A percentile compares a stretch with the other conserved stretches of the same genome.
Conservation (phyloP, 495 filamentous ascomycete genomes). For the Lepraria neglecta region DNA sequence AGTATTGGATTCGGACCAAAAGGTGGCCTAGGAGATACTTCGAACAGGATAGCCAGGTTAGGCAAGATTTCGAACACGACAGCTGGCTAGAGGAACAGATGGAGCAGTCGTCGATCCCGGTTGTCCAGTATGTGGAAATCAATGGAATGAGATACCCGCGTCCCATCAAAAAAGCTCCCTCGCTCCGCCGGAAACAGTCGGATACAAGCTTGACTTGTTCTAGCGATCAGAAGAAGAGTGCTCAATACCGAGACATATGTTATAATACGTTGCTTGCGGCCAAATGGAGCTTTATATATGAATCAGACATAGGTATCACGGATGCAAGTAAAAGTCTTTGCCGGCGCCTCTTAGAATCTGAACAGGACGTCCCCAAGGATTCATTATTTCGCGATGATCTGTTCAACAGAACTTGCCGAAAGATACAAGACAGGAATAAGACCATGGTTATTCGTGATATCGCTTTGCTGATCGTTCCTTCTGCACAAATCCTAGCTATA, state of each 20-base stretch:
- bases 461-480: slow-evolving; percentile 35
- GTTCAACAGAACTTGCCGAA: slow-evolving; percentile 32
- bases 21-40: too few species aligned
- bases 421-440: slow-evolving; percentile 34
- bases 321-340: slow-evolving; percentile 29
- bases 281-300: slow-evolving; percentile 39
- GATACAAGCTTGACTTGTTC: too few species aligned
- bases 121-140: too few species aligned
- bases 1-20: slow-evolving; percentile 17
- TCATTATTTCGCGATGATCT: slow-evolving; percentile 36
- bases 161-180: too few species aligned
- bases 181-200: too few species aligned
- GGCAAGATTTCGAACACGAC: slow-evolving; percentile 22
- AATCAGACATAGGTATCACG: slow-evolving; percentile 31
- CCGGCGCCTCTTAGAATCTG: slow-evolving; percentile 29
- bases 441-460: slow-evolving; percentile 38
- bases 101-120: too few species aligned
- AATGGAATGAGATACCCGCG: too few species aligned
- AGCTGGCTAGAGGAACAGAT: slow-evolving; percentile 22
- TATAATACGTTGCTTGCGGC: slow-evolving; percentile 34
- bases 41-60: slow-evolving; percentile 17
- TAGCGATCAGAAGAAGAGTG: too few species aligned
- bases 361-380: slow-evolving; percentile 33
- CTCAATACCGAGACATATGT: slow-evolving; percentile 33
- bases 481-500: slow-evolving; percentile 32